phyloP scores from a whole-genome alignment of 2,329 filamentous ascomycete genomes.

The Emmonsiellopsis sp. region DNA sequence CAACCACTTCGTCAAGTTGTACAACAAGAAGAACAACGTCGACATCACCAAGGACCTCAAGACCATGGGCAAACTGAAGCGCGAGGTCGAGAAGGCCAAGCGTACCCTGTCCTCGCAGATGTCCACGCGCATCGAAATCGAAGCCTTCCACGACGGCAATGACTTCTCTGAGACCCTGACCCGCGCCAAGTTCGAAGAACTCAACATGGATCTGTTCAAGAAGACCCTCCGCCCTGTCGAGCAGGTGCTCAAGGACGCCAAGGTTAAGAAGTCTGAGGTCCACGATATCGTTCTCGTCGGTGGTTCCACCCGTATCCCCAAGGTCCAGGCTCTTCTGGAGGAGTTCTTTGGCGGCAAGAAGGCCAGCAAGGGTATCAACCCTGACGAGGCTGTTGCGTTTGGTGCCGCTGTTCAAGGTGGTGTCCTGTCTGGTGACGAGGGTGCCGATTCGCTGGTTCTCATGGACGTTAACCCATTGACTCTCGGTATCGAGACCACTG shows the following conservation, averaged over 20 bases:
- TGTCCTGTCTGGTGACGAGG: slow-evolving; percentile 82
- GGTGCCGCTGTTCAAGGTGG: slow-evolving; percentile 96
- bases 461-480: slow-evolving; percentile 97
- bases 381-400: slow-evolving; percentile 96
- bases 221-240: slow-evolving; percentile 98
- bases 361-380: slow-evolving; percentile 98
- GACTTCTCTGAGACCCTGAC: slow-evolving; percentile 98
- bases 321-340: slow-evolving; percentile 89
- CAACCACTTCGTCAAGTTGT: slow-evolving; percentile 89
- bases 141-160: slow-evolving; percentile 91
- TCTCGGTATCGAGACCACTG: slow-evolving; percentile 94
- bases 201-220: slow-evolving; percentile 99
- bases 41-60: slow-evolving; percentile 91
- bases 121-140: slow-evolving; percentile 90
- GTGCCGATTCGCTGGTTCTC: slow-evolving; percentile 71
- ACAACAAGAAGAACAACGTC: slow-evolving; percentile 96
- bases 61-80: slow-evolving; percentile 99
- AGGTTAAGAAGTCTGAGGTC: slow-evolving; percentile 90
- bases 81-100: slow-evolving; percentile 99
- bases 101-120: slow-evolving; percentile 91
- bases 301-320: slow-evolving; percentile 98
- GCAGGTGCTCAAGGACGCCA: slow-evolving; percentile 96
- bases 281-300: slow-evolving; percentile 96
- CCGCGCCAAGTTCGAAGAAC: slow-evolving; percentile 97
- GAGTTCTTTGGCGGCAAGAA: slow-evolving; percentile 95